phyloP scores from a whole-genome alignment of 495 filamentous ascomycete genomes.

The Aspergillus bertholletiae region DNA sequence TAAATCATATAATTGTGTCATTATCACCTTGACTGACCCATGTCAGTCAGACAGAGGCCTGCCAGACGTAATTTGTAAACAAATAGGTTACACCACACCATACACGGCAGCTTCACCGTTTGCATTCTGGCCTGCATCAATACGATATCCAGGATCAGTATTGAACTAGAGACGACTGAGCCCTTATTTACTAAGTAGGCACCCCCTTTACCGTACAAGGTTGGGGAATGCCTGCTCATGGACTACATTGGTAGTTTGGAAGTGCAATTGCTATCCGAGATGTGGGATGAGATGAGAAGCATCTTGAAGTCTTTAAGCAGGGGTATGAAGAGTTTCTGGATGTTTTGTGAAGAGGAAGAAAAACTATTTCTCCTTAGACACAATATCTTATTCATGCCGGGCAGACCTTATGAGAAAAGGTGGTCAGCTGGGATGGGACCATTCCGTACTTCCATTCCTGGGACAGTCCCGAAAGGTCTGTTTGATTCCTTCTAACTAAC shows the following conservation, averaged over 20 bases:
- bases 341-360: conserved; percentile 13
- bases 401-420: conserved; percentile 17
- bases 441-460: conserved; percentile 29
- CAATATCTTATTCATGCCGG: background rate
- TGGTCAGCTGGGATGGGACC: conserved; percentile 13
- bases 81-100: too few relatives aligned
- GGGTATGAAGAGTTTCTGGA: conserved; percentile 9
- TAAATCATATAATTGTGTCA: too few relatives aligned
- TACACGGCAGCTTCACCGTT: too few relatives aligned
- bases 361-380: background rate
- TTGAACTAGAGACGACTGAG: too few relatives aligned
- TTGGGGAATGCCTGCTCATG: conserved; percentile 32
- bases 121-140: too few relatives aligned
- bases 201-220: too few relatives aligned
- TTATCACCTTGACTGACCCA: too few relatives aligned
- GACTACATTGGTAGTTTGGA: conserved; percentile 23
- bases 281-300: conserved; percentile 19
- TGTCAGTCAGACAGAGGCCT: too few relatives aligned
- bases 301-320: conserved; percentile 17
- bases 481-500: conserved; percentile 15
- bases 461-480: conserved; percentile 19
- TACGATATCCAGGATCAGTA: too few relatives aligned
- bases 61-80: too few relatives aligned
- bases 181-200: too few relatives aligned
- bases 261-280: conserved; percentile 30